Percentiles rank a stretch among this genome's conserved stretches.
phyloP scores from a whole-genome alignment of 192 early-diverging fungal species.

The Coemansia sp. region DNA sequence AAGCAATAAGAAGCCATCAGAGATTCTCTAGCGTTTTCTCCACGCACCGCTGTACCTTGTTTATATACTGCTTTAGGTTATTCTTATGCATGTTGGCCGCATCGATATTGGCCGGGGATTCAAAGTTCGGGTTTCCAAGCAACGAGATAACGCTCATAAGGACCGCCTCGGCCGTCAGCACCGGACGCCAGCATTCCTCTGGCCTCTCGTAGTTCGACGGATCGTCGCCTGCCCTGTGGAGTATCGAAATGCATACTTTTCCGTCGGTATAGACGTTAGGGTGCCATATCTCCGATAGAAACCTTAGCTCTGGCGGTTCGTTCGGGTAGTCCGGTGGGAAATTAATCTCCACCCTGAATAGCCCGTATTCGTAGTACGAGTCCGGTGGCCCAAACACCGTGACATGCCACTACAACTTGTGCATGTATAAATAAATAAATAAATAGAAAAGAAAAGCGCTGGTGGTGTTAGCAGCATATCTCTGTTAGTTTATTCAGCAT shows the following conservation, averaged over 20 bases:
- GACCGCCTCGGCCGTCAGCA: conserved; percentile 93
- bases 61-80: conserved; percentile 67
- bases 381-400: conserved; percentile 89
- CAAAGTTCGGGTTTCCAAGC: conserved; percentile 89
- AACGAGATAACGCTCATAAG: conserved; percentile 87
- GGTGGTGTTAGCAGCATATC: neutral
- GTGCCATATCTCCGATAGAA: conserved; percentile 86
- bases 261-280: conserved; percentile 91
- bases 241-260: conserved; percentile 92
- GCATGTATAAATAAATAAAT: too few species aligned
- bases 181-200: conserved; percentile 90
- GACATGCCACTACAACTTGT: conserved; percentile 71
- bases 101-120: conserved; percentile 93
- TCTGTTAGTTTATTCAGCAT: too few species aligned
- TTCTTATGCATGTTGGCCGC: conserved; percentile 85
- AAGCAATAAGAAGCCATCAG: too few species aligned
- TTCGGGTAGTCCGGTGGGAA: conserved; percentile 80
- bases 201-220: conserved; percentile 86
- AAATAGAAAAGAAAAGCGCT: neutral
- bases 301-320: conserved; percentile 84
- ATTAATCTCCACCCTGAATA: conserved; percentile 81
- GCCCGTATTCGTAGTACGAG: conserved; percentile 89
- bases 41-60: conserved; percentile 66
- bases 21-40: conserved; percentile 43
- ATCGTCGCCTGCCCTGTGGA: conserved; percentile 81